Evolutionary conservation across 2,329 filamentous ascomycete species (phyloP).

Genomic region (Aspergillus sp.): DNA sequence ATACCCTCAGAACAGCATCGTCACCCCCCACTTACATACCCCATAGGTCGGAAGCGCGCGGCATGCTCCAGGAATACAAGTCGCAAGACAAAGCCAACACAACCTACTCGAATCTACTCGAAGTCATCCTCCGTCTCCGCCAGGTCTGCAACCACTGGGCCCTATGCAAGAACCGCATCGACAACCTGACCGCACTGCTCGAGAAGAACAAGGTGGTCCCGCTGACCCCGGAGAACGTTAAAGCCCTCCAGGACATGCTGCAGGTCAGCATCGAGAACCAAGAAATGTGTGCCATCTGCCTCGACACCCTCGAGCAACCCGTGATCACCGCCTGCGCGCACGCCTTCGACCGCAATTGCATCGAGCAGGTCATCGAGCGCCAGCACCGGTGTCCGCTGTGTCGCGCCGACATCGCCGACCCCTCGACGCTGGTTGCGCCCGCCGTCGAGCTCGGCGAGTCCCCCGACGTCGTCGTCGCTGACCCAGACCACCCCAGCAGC

Average conservation of each 20-base stretch:
- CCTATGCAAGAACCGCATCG: slow-evolving; percentile 71
- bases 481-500: slow-evolving; percentile 67
- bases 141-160: slow-evolving; percentile 90
- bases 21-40: slow-evolving; percentile 19
- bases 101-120: slow-evolving; percentile 72
- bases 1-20: background rate
- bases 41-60: slow-evolving; percentile 67
- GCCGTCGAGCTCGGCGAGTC: slow-evolving; percentile 55
- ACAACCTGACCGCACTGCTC: slow-evolving; percentile 66
- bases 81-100: slow-evolving; percentile 46
- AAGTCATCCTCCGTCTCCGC: slow-evolving; percentile 76
- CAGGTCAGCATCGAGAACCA: slow-evolving; percentile 74
- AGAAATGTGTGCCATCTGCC: slow-evolving; percentile 80
- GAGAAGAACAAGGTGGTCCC: slow-evolving; percentile 66
- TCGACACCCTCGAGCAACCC: slow-evolving; percentile 67
- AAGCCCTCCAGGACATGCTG: slow-evolving; percentile 70
- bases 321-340: slow-evolving; percentile 86
- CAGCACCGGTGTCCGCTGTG: slow-evolving; percentile 86
- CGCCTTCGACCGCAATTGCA: slow-evolving; percentile 71
- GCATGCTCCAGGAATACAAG: slow-evolving; percentile 63
- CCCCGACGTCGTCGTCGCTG: slow-evolving; percentile 50
- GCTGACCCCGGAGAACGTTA: slow-evolving; percentile 69
- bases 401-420: slow-evolving; percentile 63
- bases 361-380: slow-evolving; percentile 68
- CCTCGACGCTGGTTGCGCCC: slow-evolving; percentile 63